Conservation (phyloP, 345 rosid genomes). For the Gossypium raimondii region DNA sequence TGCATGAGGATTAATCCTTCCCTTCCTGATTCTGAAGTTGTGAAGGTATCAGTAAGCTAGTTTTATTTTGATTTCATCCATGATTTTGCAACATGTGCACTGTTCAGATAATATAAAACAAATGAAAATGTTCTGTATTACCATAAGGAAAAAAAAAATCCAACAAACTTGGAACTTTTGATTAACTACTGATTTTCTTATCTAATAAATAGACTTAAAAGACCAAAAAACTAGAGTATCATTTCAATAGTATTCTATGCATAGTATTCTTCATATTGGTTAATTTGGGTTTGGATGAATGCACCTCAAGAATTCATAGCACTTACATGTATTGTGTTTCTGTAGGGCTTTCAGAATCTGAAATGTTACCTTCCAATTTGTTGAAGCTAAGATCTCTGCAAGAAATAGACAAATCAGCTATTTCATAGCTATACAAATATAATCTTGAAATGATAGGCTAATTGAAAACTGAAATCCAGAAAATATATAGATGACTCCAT, state of each 20-base stretch:
- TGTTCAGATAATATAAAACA: not conserved
- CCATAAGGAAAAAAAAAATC: not conserved
- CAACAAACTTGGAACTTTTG: not conserved
- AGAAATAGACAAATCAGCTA: not conserved
- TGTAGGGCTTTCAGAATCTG: slow-evolving; percentile 20
- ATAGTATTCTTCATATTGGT: not conserved
- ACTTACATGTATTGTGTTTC: slow-evolving; percentile 36
- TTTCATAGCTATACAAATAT: not conserved
- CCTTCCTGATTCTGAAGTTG: not conserved
- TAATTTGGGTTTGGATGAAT: not conserved
- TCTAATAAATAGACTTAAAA: no score
- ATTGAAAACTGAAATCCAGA: not conserved
- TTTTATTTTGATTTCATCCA: not conserved
- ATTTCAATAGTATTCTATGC: not conserved
- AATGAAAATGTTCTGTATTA: not conserved
- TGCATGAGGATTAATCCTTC: not conserved
- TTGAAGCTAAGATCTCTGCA: slow-evolving; percentile 57
- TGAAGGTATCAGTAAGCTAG: not conserved
- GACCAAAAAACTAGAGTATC: not conserved
- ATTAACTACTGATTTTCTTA: not conserved
- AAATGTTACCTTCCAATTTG: slow-evolving; percentile 40
- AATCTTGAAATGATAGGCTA: not conserved
- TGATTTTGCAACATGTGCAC: slow-evolving; percentile 1
- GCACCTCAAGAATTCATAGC: not conserved
- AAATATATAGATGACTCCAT: not conserved